phyloP scores from a whole-genome alignment of 2,329 filamentous ascomycete genomes.

The Diaporthe helianthi region DNA sequence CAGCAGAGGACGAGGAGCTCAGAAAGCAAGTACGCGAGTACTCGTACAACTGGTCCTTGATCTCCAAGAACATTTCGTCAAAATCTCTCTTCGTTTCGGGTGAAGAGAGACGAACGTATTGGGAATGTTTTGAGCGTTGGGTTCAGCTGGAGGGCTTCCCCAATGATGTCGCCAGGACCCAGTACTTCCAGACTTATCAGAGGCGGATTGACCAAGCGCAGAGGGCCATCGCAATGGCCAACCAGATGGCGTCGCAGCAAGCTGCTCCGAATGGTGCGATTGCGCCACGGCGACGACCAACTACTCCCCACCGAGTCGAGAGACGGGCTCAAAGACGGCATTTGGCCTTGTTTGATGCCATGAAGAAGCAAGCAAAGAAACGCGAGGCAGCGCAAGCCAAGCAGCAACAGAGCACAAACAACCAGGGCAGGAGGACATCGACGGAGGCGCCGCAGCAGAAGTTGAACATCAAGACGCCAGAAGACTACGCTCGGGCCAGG shows the following conservation, averaged over 20 bases:
- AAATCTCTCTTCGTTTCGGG: constrained; percentile 83
- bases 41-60: constrained; percentile 97
- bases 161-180: constrained; percentile 91
- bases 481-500: constrained; percentile 89
- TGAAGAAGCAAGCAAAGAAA: constrained; percentile 95
- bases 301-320: constrained; percentile 84
- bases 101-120: constrained; percentile 88
- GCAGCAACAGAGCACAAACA: constrained; percentile 79
- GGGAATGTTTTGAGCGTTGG: constrained; percentile 99
- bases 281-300: constrained; percentile 70
- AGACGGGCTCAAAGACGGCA: constrained; percentile 86
- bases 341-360: constrained; percentile 87
- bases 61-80: constrained; percentile 78
- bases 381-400: constrained; percentile 86
- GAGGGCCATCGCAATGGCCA: constrained; percentile 59
- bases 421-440: constrained; percentile 82
- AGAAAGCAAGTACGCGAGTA: constrained; percentile 86
- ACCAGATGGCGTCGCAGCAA: constrained; percentile 54
- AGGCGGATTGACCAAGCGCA: constrained; percentile 67
- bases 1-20: constrained; percentile 88
- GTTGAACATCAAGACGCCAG: constrained; percentile 74
- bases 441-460: constrained; percentile 66
- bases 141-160: constrained; percentile 89
- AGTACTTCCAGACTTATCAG: constrained; percentile 84
- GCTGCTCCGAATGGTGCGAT: constrained; percentile 49